These are phyloP conservation scores for Pyrus hybrid DNA, from an alignment of 331 rosid species.

Conservation along the genomic window DNA sequence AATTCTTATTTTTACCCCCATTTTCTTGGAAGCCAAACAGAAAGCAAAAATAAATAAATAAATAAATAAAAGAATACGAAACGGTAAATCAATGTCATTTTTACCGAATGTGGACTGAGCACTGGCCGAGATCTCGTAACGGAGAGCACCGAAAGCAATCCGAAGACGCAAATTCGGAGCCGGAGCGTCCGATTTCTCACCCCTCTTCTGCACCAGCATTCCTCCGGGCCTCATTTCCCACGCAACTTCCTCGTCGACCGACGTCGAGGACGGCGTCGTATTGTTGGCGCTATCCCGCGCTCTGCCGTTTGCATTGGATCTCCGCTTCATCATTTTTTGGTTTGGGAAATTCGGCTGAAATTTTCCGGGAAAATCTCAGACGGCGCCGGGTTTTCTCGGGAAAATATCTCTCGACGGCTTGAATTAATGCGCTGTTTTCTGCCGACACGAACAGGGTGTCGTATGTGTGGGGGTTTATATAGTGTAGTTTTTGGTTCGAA, in stretches of 20 bases:
- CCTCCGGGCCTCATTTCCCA: conserved; percentile 95
- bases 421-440: conserved; percentile 9
- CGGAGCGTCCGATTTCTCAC: conserved; percentile 11
- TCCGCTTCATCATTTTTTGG: conserved; percentile 41
- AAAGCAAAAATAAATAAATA: background rate
- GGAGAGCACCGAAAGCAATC: conserved; percentile 51
- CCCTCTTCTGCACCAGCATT: conserved; percentile 71
- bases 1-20: background rate
- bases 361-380: conserved; percentile 19
- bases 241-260: conserved; percentile 24
- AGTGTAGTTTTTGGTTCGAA: background rate
- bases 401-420: conserved; percentile 9
- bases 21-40: conserved; percentile 20
- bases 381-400: background rate
- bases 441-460: conserved; percentile 50
- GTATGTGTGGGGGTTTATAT: conserved; percentile 10
- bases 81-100: background rate
- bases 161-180: conserved; percentile 37
- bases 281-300: conserved; percentile 1
- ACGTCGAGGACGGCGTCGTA: conserved; percentile 9
- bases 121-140: conserved; percentile 57
- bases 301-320: conserved; percentile 13
- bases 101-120: conserved; percentile 64
- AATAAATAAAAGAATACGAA: background rate
- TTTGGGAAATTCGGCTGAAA: background rate